Conservation (phyloP, 2,329 filamentous ascomycete genomes). For the Clonostachys sp. region DNA sequence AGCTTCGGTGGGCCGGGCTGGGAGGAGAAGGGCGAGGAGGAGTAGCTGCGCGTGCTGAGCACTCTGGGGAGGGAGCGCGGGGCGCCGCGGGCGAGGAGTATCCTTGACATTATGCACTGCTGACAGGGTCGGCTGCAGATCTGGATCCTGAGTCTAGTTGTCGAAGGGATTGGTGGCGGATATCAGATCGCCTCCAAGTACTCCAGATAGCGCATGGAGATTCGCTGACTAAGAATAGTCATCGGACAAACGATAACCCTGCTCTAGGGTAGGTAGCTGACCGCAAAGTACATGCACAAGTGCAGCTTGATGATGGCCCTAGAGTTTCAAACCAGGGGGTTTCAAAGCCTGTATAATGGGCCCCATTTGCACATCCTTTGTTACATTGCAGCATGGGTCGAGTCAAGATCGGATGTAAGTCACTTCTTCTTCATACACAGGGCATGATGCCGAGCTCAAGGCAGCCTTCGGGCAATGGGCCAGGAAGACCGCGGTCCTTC, state of each 20-base stretch:
- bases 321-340: neutral
- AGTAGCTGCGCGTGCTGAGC: conserved; percentile 17
- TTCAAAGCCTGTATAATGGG: neutral
- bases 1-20: conserved; percentile 78
- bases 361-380: no score
- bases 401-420: no score
- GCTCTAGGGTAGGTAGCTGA: no score
- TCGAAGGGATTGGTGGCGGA: neutral
- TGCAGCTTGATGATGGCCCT: neutral
- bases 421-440: no score
- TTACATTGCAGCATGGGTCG: no score
- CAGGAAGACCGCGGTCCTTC: no score
- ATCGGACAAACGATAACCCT: no score
- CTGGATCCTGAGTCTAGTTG: neutral
- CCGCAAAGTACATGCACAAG: no score
- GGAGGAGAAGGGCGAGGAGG: conserved; percentile 34
- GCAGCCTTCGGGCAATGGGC: no score
- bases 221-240: no score
- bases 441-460: no score
- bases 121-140: neutral
- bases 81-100: conserved; percentile 9
- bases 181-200: neutral
- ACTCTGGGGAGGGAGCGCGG: conserved; percentile 2
- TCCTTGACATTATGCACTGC: neutral
- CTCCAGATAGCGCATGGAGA: neutral